Conservation (phyloP, 306 rosid genomes). For the Ammopiptanthus mongolicus region DNA sequence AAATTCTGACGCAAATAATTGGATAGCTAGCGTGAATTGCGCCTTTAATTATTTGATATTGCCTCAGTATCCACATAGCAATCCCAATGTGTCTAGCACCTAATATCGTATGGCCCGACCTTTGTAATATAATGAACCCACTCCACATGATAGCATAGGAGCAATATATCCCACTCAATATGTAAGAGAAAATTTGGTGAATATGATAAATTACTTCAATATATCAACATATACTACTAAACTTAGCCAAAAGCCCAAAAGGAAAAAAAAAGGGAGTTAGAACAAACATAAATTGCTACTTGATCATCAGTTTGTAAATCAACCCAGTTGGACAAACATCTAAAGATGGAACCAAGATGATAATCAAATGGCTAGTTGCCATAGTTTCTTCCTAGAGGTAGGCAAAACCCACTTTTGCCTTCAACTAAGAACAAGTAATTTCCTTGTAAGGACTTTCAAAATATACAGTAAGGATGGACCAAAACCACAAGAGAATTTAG, state of each 20-base stretch:
- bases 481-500: neutral
- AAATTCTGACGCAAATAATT: neutral
- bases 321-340: neutral
- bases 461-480: neutral
- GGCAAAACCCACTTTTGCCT: neutral
- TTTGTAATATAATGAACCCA: conserved; percentile 98
- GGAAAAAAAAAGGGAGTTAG: neutral
- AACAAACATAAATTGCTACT: neutral
- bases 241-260: neutral
- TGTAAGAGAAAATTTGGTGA: neutral
- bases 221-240: neutral
- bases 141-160: conserved; percentile 94
- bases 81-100: conserved; percentile 56
- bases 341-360: neutral
- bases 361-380: neutral
- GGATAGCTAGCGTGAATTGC: neutral
- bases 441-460: neutral
- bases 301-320: neutral
- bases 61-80: conserved; percentile 20
- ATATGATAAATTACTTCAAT: neutral
- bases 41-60: neutral
- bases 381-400: neutral
- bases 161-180: conserved; percentile 69
- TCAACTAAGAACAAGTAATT: neutral
- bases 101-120: conserved; percentile 89